Evolutionary conservation across 108 stramenopile genomes (phyloP), one percentile per base, ranked within the genome.

Genomic region (Skeletonema potamos): DNA sequence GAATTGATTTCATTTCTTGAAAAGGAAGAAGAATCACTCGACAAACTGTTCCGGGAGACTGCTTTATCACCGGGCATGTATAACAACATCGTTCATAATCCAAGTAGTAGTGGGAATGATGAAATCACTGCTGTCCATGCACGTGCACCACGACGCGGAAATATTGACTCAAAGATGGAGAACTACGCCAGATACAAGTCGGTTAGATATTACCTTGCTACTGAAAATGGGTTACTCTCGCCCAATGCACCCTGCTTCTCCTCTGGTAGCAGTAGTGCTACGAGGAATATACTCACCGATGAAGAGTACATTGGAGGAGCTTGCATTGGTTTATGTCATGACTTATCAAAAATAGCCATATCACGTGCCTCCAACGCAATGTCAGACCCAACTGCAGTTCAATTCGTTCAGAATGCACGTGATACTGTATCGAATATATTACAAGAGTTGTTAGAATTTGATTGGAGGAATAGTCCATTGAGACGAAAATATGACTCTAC

Each of bases 381-480:
- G 27, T 54, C 54, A 6, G 69, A 68, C 30, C 34, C 57, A 26
- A 64, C 82, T 17, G 87, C 86, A 65, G 66, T 82, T 0, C 10
- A 58, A 9, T 83, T 74, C 41, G 86, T 96, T 26, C n/a, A 70
- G 22, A 54, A 68, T n/a, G 84, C 87, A 15, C 64, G 86, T 11
- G 79, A 86, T 59, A 56, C 87, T 58, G 85, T 92, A 2, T 27
- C 69, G 5, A 69, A 73, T 32, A 66, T 92, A 4, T 71, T 90
- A 56, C 85, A 86, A 26, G 82, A 89, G 56, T 67, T 96, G 57
- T 68, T 95, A 7, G 60, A 84, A 60, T 92, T 96, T 66, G 94
- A 97, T 68, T 96, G 95, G 73, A 88, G 97, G n/a, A 98, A 98
- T 82, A 96, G 97, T 0, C 82, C 86, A 17, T 70, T 98, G 37